These are phyloP conservation scores for Lanmaoa rubissima DNA, from an alignment of 768 basidiomycete genomes.

Conservation along the genomic window DNA sequence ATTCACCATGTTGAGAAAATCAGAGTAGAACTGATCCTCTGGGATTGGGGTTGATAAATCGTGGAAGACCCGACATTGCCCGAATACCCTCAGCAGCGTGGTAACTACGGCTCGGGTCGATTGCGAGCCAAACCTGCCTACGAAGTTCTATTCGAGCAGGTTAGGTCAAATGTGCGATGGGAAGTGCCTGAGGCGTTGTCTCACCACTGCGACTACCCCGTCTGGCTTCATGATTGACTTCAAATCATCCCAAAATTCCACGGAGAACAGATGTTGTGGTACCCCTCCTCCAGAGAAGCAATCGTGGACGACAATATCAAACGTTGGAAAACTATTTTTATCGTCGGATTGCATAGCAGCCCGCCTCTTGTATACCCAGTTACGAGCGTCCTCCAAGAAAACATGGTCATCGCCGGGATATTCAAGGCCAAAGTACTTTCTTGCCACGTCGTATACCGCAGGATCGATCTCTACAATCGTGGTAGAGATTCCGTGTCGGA, in stretches of 20 bases:
- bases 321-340: conserved; percentile 27
- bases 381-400: conserved; percentile 75
- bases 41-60: conserved; percentile 52
- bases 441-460: conserved; percentile 81
- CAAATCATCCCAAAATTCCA: conserved; percentile 79
- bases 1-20: conserved; percentile 75
- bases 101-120: conserved; percentile 63
- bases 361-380: conserved; percentile 55
- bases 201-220: conserved; percentile 79
- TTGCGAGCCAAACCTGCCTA: conserved; percentile 61
- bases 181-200: conserved; percentile 26
- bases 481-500: conserved; percentile 62
- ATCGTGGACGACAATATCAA: conserved; percentile 82
- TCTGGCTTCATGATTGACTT: conserved; percentile 61
- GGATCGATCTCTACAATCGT: conserved; percentile 95
- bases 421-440: conserved; percentile 75
- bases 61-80: conserved; percentile 79
- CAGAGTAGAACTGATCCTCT: conserved; percentile 46
- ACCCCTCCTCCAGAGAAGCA: conserved; percentile 95
- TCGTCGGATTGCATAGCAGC: conserved; percentile 25
- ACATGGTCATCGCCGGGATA: conserved; percentile 58
- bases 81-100: conserved; percentile 72
- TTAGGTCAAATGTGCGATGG: neutral
- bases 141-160: conserved; percentile 65
- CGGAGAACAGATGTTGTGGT: conserved; percentile 79